A percentile compares a stretch with the other conserved stretches of the same genome.
Evolutionary conservation across 768 basidiomycete genomes (phyloP).

Genomic region (Macrolepiota dolichaula): DNA sequence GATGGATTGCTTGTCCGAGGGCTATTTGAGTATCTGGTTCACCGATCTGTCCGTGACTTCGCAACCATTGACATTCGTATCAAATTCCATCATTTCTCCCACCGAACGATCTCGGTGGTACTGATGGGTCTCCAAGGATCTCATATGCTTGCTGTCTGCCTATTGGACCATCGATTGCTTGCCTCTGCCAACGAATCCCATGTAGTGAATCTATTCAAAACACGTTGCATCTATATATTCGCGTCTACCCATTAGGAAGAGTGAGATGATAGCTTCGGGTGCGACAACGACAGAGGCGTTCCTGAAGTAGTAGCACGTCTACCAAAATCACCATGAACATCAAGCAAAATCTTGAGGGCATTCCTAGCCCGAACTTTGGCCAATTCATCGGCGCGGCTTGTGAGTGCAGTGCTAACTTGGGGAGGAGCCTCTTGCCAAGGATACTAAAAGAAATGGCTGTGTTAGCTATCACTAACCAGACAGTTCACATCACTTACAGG

Average conservation of each 20-base stretch:
- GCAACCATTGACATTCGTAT: conserved; percentile 34
- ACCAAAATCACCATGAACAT: conserved; percentile 88
- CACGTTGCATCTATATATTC: conserved; percentile 14
- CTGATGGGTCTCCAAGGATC: conserved; percentile 13
- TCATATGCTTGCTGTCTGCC: conserved; percentile 17
- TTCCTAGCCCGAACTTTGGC: conserved; percentile 89
- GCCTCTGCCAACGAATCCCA: conserved; percentile 9
- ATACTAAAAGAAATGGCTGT: conserved; percentile 47
- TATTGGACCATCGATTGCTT: conserved; percentile 16
- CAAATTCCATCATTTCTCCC: conserved; percentile 30
- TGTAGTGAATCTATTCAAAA: conserved; percentile 17
- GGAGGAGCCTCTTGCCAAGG: conserved; percentile 73
- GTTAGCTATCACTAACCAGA: conserved; percentile 21
- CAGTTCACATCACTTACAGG: conserved; percentile 37
- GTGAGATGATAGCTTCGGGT: conserved; percentile 31
- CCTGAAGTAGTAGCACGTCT: conserved; percentile 46
- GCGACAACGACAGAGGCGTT: conserved; percentile 35
- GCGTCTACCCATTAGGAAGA: conserved; percentile 18
- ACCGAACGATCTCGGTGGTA: conserved; percentile 18
- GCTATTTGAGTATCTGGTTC: conserved; percentile 32
- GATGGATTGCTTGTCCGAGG: conserved; percentile 12
- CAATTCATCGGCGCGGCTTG: conserved; percentile 75
- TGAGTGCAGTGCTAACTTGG: conserved; percentile 69
- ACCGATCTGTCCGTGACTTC: conserved; percentile 24
- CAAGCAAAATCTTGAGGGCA: conserved; percentile 88